Conservation (phyloP, 1,284 basidiomycete species). For the Pyrrhoderma lamaoense region DNA sequence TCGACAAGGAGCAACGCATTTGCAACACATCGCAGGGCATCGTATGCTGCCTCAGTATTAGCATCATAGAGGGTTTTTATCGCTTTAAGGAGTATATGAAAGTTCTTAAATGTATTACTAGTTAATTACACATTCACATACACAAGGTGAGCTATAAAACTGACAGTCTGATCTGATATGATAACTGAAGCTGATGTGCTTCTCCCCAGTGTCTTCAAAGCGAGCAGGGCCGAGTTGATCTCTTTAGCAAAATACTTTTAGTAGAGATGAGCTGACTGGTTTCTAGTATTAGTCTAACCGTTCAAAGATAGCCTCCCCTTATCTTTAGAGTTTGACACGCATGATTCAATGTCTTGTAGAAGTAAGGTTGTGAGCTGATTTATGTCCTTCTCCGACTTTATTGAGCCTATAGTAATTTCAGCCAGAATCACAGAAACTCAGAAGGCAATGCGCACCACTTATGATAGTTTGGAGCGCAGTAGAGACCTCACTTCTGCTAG, state of each 20-base stretch:
- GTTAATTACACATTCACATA: not conserved
- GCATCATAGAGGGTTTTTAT: conserved; percentile 12
- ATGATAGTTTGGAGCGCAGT: conserved; percentile 42
- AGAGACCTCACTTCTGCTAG: conserved; percentile 38
- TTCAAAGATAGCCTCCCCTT: conserved; percentile 10
- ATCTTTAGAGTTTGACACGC: conserved; percentile 26
- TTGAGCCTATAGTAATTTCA: conserved; percentile 25
- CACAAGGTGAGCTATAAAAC: conserved; percentile 34
- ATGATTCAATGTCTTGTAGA: conserved; percentile 48
- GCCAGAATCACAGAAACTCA: too few relatives aligned
- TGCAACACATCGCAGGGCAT: conserved; percentile 68
- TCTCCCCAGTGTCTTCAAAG: conserved; percentile 72
- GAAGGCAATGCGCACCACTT: conserved; percentile 30
- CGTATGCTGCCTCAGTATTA: conserved; percentile 45
- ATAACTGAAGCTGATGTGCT: conserved; percentile 61
- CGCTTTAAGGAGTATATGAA: conserved; percentile 21
- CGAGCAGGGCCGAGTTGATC: conserved; percentile 54
- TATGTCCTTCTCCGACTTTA: conserved; percentile 32
- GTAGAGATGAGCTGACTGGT: not conserved
- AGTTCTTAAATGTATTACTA: conserved; percentile 42
- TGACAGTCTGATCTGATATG: conserved; percentile 51
- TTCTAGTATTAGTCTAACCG: not conserved
- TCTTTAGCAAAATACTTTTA: conserved; percentile 33
- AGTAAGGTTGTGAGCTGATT: conserved; percentile 47
- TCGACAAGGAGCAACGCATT: conserved; percentile 69